phyloP scores from a whole-genome alignment of 2,329 filamentous ascomycete species.

The Chaetomium globosum region DNA sequence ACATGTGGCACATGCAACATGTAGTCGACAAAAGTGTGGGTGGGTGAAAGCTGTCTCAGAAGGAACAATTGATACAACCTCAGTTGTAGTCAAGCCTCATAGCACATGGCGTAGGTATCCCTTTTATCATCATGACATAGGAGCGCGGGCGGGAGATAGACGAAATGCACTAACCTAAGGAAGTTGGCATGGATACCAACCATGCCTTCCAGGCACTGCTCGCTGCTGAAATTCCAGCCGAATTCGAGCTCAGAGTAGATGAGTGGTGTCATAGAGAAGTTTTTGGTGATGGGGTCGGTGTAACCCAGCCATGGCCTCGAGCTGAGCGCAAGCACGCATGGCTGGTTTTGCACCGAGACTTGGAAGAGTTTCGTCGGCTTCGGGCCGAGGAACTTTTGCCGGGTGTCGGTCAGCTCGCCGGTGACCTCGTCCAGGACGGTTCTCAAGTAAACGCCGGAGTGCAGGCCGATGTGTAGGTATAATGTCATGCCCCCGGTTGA shows the following conservation, averaged over 20 bases:
- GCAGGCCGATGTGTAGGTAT: slow-evolving; percentile 93
- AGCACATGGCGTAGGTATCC: slow-evolving; percentile 59
- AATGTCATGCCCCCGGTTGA: slow-evolving; percentile 86
- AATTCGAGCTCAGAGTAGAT: slow-evolving; percentile 88
- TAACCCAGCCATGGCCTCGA: slow-evolving; percentile 97
- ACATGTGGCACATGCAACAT: slow-evolving; percentile 26
- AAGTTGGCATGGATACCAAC: slow-evolving; percentile 91
- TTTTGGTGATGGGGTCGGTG: slow-evolving; percentile 80
- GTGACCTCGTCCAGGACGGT: slow-evolving; percentile 95
- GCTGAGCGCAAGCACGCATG: slow-evolving; percentile 85
- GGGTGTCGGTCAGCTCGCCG: slow-evolving; percentile 90
- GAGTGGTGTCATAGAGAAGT: slow-evolving; percentile 89
- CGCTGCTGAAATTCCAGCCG: slow-evolving; percentile 95
- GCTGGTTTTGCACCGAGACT: slow-evolving; percentile 82
- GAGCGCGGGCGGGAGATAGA: slow-evolving; percentile 39
- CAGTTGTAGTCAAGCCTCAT: slow-evolving; percentile 59
- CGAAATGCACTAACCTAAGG: slow-evolving; percentile 64
- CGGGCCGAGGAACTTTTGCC: slow-evolving; percentile 90
- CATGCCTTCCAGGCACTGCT: slow-evolving; percentile 90
- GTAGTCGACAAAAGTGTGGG: neutral
- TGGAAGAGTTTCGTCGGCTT: slow-evolving; percentile 88
- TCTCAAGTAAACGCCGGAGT: slow-evolving; percentile 92
- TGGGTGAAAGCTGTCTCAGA: slow-evolving; percentile 60
- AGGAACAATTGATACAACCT: slow-evolving; percentile 88
- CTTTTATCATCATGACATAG: slow-evolving; percentile 64